Base-by-base conservation (phyloP, 495 filamentous ascomycete species). In the Jackrogersella minutella region DNA sequence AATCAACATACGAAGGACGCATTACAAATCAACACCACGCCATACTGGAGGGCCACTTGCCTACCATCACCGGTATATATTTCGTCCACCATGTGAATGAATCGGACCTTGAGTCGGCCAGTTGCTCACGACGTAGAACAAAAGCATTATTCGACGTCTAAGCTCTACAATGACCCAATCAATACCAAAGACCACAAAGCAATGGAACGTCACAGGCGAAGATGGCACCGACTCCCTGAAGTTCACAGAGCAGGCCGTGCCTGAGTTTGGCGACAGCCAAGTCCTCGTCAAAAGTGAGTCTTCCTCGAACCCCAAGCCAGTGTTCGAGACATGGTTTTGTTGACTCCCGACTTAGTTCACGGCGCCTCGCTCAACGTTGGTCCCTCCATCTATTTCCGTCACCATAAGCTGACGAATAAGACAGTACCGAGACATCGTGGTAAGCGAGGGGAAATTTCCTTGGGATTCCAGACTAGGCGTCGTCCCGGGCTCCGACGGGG, bases 401-500 rank as follows among this genome's bases (percentile, higher is more conserved):
- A 28, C 5, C 36, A 36, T 33, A 19, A 1, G 0, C 0, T 3
- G 17, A 19, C 22, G 40, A 51, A 33, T 10, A 39, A 22, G 1
- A 13, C 13, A 64, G 62, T 64, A 36, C 37, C 58, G 64, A 2
- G 64, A 68, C 24, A 24, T 68, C 31, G 10, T 55, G 0, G 28
- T 91, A 64, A 77, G 86, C 1, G 80, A 30, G 33, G 56, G 61
- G 16, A 41, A 58, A 13, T 75, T 66, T 41, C 66, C 62, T 3
- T 69, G 87, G 70, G 70, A 80, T 2, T 53, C 80, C 13, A 78
- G 69, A 2, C 67, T 80, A 22, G 78, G 77, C 41, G 80, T 90
- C 0, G 78, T 91, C 1, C 86, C 89, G 0, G 82, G 77, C 47
- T 90, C 87, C 51, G 89, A 91, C 70, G 88, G 87, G 46, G 84